These are phyloP conservation scores for Acacia crassicarpa DNA, from an alignment of 306 rosid species.

Conservation along the genomic window DNA sequence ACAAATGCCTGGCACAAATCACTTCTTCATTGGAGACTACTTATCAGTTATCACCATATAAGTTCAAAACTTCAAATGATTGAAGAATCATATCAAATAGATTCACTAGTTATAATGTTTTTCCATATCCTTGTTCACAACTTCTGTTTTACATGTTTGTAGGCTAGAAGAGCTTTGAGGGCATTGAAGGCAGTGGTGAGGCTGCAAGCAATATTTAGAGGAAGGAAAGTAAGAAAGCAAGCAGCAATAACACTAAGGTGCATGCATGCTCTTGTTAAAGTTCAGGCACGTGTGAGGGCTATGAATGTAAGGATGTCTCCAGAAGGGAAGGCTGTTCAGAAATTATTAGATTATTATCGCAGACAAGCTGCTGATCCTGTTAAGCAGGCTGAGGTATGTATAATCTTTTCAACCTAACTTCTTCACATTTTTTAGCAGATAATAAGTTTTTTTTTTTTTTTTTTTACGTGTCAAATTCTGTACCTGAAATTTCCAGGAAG, in stretches of 20 bases:
- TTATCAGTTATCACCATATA: background rate
- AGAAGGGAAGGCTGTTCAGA: conserved; percentile 39
- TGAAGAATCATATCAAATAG: background rate
- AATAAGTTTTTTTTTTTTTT: background rate
- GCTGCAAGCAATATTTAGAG: conserved; percentile 89
- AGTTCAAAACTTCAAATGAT: background rate
- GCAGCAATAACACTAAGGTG: conserved; percentile 89
- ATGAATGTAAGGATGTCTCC: conserved; percentile 43
- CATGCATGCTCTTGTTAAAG: conserved; percentile 93
- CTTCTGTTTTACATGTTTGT: conserved; percentile 12
- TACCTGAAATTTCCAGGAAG: conserved; percentile 48
- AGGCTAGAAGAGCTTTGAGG: conserved; percentile 87
- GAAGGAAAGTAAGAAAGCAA: conserved; percentile 81
- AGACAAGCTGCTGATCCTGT: conserved; percentile 49
- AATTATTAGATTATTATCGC: conserved; percentile 33
- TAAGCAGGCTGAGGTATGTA: conserved; percentile 69
- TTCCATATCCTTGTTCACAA: background rate
- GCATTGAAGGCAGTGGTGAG: conserved; percentile 88
- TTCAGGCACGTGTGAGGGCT: conserved; percentile 68
- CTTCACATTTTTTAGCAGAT: background rate
- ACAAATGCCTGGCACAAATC: background rate
- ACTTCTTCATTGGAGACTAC: background rate
- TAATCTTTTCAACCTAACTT: background rate
- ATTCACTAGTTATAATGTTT: background rate
- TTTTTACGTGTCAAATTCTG: background rate